These are phyloP conservation scores for Pistacia integerrima DNA, from an alignment of 345 rosid species.

Conservation along the genomic window DNA sequence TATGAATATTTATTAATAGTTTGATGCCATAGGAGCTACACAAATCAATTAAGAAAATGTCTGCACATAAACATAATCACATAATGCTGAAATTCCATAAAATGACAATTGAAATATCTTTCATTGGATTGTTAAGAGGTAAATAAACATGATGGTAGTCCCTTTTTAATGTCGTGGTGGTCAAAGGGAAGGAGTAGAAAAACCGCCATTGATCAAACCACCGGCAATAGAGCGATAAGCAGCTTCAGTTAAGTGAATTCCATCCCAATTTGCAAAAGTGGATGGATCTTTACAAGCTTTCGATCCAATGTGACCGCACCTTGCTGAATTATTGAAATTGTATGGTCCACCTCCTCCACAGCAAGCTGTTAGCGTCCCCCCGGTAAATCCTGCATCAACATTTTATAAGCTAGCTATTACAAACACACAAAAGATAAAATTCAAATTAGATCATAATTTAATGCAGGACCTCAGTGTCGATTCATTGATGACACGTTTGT, in stretches of 20 bases:
- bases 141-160: background rate
- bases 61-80: no score
- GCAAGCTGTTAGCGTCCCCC: constrained; percentile 46
- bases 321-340: constrained; percentile 49
- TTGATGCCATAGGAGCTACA: no score
- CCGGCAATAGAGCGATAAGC: constrained; percentile 54
- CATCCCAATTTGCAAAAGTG: constrained; percentile 64
- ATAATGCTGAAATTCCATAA: no score
- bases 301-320: constrained; percentile 59
- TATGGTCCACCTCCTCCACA: constrained; percentile 77
- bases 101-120: no score
- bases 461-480: background rate
- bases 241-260: constrained; percentile 71
- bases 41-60: no score
- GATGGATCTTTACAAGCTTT: constrained; percentile 49
- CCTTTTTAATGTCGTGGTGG: background rate
- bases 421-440: background rate
- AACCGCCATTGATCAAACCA: constrained; percentile 41
- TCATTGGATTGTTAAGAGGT: background rate
- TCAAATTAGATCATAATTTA: background rate
- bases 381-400: constrained; percentile 41
- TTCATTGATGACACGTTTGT: background rate
- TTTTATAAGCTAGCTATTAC: no score
- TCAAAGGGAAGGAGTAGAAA: constrained; percentile 24
- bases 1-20: no score